Evolutionary conservation across 2,329 filamentous ascomycete species (phyloP).

Genomic region (Fusarium zealandicum): DNA sequence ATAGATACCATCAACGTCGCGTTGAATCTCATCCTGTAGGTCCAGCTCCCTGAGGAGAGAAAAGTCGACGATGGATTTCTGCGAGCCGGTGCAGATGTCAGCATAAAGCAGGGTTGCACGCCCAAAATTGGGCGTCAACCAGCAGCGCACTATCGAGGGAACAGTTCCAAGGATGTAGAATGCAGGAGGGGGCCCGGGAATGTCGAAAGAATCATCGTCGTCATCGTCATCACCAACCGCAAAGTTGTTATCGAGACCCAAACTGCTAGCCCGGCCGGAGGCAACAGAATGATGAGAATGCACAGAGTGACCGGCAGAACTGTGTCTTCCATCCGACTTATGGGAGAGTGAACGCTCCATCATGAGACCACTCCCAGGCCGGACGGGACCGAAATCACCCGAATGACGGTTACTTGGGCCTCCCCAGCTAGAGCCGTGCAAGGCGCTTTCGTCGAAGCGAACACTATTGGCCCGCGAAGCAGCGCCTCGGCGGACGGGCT

Average conservation of each 20-base stretch:
- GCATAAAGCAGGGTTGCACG: slow-evolving; percentile 90
- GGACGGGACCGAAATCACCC: slow-evolving; percentile 78
- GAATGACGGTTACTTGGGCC: slow-evolving; percentile 80
- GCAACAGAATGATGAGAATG: slow-evolving; percentile 73
- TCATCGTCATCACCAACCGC: slow-evolving; percentile 67
- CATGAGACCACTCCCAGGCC: slow-evolving; percentile 84
- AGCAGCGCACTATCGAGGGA: slow-evolving; percentile 93
- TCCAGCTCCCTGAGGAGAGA: slow-evolving; percentile 78
- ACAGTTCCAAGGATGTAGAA: slow-evolving; percentile 87
- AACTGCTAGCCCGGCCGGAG: slow-evolving; percentile 84
- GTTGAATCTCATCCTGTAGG: slow-evolving; percentile 70
- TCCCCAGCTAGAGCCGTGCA: slow-evolving; percentile 86
- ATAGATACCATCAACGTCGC: slow-evolving; percentile 69
- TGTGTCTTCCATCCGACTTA: slow-evolving; percentile 94
- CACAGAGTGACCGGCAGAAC: slow-evolving; percentile 85
- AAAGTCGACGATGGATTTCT: slow-evolving; percentile 81
- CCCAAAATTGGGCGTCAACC: slow-evolving; percentile 89
- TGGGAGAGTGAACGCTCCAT: slow-evolving; percentile 92
- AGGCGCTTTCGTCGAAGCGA: slow-evolving; percentile 93
- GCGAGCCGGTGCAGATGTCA: slow-evolving; percentile 89
- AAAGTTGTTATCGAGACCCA: slow-evolving; percentile 80
- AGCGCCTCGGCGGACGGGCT: slow-evolving; percentile 82
- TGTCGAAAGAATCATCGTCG: slow-evolving; percentile 73
- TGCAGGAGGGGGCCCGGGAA: slow-evolving; percentile 79
- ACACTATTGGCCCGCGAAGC: slow-evolving; percentile 96